A percentile compares a stretch with the other conserved stretches of the same genome.
Conservation (phyloP, 1,284 basidiomycete genomes). For the Leccinum griseonigrum region DNA sequence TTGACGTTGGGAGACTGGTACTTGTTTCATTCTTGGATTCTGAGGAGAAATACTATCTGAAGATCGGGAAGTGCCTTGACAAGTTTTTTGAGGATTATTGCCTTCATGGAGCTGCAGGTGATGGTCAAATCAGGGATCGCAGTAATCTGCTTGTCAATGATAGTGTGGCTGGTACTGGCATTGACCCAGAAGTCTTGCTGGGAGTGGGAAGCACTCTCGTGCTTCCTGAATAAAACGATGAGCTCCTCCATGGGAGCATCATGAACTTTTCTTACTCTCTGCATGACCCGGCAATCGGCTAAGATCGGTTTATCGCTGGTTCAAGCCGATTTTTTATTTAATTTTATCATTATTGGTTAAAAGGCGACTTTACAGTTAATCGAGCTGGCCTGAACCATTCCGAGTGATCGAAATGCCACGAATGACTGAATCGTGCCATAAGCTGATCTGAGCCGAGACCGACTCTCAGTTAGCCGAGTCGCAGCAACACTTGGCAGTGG, state of each 20-base stretch:
- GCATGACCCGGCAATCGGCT: too few relatives aligned
- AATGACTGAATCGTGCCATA: too few relatives aligned
- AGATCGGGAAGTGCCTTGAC: not conserved
- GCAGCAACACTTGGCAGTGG: too few relatives aligned
- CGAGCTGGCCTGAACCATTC: too few relatives aligned
- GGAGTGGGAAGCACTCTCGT: not conserved
- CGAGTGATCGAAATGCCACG: too few relatives aligned
- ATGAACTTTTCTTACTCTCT: too few relatives aligned
- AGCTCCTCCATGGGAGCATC: not conserved
- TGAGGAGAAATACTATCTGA: not conserved
- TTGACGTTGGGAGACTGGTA: not conserved
- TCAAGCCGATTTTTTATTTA: too few relatives aligned
- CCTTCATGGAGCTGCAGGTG: not conserved
- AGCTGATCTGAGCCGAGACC: too few relatives aligned
- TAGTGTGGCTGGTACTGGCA: not conserved
- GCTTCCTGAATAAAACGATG: not conserved
- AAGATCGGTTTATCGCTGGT: too few relatives aligned
- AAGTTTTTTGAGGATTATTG: not conserved
- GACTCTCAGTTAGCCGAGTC: too few relatives aligned
- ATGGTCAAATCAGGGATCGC: not conserved
- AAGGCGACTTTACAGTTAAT: too few relatives aligned
- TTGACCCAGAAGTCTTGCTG: not conserved
- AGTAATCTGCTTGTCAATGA: not conserved
- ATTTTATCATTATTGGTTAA: too few relatives aligned
- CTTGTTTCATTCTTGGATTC: not conserved